phyloP scores from a whole-genome alignment of 1,139 yeast genomes.

The Citeromyces hawaiiensis region DNA sequence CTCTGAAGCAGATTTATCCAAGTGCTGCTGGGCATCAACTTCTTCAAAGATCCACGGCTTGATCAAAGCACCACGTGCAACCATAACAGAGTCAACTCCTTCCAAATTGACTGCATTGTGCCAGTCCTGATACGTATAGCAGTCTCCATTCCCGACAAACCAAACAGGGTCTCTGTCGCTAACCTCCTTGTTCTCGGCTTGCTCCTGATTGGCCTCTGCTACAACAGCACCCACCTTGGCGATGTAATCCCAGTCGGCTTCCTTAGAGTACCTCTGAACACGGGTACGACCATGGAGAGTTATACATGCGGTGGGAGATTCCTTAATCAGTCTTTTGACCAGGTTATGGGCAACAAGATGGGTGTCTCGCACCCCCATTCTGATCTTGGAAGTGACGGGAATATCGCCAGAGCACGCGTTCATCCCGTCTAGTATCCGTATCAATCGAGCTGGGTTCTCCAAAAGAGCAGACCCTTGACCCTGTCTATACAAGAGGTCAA shows the following conservation, averaged over 20 bases:
- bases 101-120: conserved; percentile 53
- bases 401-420: conserved; percentile 76
- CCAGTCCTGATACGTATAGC: conserved; percentile 84
- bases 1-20: conserved; percentile 85
- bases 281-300: conserved; percentile 94
- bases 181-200: conserved; percentile 39
- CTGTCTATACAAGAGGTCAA: conserved; percentile 77
- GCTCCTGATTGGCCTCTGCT: conserved; percentile 39
- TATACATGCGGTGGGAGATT: conserved; percentile 79
- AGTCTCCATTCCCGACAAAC: conserved; percentile 89
- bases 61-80: conserved; percentile 94
- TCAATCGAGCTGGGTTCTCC: conserved; percentile 76
- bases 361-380: conserved; percentile 82
- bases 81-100: conserved; percentile 89
- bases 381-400: conserved; percentile 82
- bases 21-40: conserved; percentile 73
- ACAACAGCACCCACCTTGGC: conserved; percentile 60
- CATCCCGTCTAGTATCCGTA: conserved; percentile 79
- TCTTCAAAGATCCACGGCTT: conserved; percentile 99
- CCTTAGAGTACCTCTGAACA: conserved; percentile 84
- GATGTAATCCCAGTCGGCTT: conserved; percentile 90
- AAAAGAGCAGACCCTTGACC: conserved; percentile 94
- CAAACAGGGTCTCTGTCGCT: conserved; percentile 38
- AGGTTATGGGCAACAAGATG: conserved; percentile 77
- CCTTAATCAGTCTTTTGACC: conserved; percentile 56